Percentiles rank a stretch among this genome's conserved stretches.
Evolutionary conservation across 192 early-diverging fungal species (phyloP).

Genomic region (Piromyces finnis): DNA sequence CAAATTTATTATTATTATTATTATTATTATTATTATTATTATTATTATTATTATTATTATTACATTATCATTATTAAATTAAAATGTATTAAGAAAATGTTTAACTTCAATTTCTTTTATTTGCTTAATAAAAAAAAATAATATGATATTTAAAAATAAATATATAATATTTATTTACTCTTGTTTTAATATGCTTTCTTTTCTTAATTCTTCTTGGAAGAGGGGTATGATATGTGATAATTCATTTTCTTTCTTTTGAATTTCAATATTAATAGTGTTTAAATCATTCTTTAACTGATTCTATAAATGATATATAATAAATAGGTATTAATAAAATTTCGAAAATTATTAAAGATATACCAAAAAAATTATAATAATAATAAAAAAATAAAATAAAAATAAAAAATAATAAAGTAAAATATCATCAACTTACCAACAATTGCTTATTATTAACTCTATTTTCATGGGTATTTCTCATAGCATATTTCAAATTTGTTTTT

Average conservation of each 20-base stretch:
- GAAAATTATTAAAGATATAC: no score
- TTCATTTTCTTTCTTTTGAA: constrained; percentile 32
- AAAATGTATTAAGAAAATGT: no score
- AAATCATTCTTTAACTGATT: not conserved
- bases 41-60: no score
- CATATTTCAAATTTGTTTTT: constrained; percentile 58
- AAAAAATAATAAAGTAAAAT: not conserved
- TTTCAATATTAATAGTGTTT: not conserved
- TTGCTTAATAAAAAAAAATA: no score
- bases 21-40: no score
- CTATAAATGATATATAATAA: not conserved
- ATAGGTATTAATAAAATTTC: no score
- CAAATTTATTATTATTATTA: not conserved
- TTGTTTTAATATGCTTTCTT: constrained; percentile 41
- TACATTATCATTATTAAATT: no score
- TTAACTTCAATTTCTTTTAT: no score
- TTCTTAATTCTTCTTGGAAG: constrained; percentile 32
- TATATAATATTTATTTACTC: no score
- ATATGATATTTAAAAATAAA: no score
- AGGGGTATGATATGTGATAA: constrained; percentile 41
- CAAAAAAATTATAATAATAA: no score
- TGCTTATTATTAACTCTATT: constrained; percentile 3
- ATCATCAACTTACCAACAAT: not conserved
- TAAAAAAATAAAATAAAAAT: no score
- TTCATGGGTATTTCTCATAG: constrained; percentile 67